These are phyloP conservation scores for Neonectria magnoliae DNA, from an alignment of 2,329 filamentous ascomycete genomes.

Conservation along the genomic window DNA sequence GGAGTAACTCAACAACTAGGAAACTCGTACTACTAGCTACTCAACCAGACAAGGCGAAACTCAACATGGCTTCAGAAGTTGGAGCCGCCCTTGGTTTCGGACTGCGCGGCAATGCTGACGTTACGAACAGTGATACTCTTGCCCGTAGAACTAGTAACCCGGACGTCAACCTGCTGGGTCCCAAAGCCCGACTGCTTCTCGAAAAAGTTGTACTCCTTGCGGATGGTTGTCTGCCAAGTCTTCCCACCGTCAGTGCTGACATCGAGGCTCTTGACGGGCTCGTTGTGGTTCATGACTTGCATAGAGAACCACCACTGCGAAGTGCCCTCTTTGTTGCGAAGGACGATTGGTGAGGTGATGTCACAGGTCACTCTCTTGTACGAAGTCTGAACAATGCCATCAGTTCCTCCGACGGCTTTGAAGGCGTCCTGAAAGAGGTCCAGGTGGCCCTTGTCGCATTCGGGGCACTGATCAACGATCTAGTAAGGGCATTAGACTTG, in stretches of 20 bases:
- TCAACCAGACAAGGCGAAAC: no score
- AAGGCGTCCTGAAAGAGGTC: slow-evolving; percentile 58
- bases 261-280: slow-evolving; percentile 64
- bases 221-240: slow-evolving; percentile 66
- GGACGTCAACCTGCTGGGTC: slow-evolving; percentile 62
- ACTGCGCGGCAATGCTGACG: slow-evolving; percentile 52
- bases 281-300: slow-evolving; percentile 72
- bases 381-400: slow-evolving; percentile 49
- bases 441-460: slow-evolving; percentile 53
- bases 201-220: slow-evolving; percentile 69
- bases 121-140: slow-evolving; percentile 60
- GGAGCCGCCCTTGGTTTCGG: no score
- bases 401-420: slow-evolving; percentile 47
- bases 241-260: slow-evolving; percentile 70
- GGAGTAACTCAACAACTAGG: no score
- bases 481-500: slow-evolving; percentile 28
- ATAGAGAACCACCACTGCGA: slow-evolving; percentile 53
- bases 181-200: slow-evolving; percentile 68
- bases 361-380: slow-evolving; percentile 53
- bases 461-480: slow-evolving; percentile 57
- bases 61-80: no score
- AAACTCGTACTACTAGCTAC: no score
- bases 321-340: slow-evolving; percentile 57
- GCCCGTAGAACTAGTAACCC: slow-evolving; percentile 64
- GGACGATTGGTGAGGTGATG: slow-evolving; percentile 52